Evolutionary conservation across 2,329 filamentous ascomycete genomes (phyloP).

Genomic region (Fusarium metavorans): DNA sequence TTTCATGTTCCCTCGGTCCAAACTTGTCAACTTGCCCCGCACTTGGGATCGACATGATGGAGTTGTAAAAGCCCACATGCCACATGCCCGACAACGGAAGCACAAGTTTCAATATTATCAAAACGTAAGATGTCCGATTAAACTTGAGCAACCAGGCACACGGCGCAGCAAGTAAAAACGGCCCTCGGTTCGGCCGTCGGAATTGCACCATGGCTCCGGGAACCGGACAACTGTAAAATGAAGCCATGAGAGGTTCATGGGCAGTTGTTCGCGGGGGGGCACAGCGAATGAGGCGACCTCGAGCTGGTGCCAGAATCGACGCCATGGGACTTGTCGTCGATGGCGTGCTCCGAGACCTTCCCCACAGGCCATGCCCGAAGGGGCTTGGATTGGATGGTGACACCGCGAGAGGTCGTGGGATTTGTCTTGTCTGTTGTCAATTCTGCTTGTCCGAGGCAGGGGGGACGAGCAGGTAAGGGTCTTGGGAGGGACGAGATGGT

Average conservation of each 20-base stretch:
- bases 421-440: background rate
- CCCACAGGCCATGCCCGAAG: slow-evolving; percentile 31
- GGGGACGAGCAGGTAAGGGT: slow-evolving; percentile 1
- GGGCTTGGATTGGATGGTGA: slow-evolving; percentile 28
- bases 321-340: slow-evolving; percentile 17
- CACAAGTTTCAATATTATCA: background rate
- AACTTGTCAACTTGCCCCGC: slow-evolving; percentile 14
- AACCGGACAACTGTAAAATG: background rate
- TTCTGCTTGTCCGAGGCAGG: background rate
- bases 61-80: background rate
- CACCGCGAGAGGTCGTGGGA: slow-evolving; percentile 4
- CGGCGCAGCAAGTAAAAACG: slow-evolving; percentile 12
- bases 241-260: slow-evolving; percentile 11
- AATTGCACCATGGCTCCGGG: slow-evolving; percentile 10
- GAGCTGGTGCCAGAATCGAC: slow-evolving; percentile 5
- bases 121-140: background rate
- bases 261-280: slow-evolving; percentile 1
- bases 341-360: slow-evolving; percentile 38
- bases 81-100: slow-evolving; percentile 9
- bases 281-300: slow-evolving; percentile 27
- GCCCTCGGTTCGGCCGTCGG: slow-evolving; percentile 19
- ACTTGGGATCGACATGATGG: slow-evolving; percentile 4
- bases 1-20: background rate
- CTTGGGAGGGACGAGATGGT: background rate
- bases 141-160: background rate